Percentiles rank a stretch among this genome's conserved stretches.
These are phyloP conservation scores for Ceratocystis smalleyi DNA, from an alignment of 2,329 filamentous ascomycete genomes.

Conservation along the genomic window DNA sequence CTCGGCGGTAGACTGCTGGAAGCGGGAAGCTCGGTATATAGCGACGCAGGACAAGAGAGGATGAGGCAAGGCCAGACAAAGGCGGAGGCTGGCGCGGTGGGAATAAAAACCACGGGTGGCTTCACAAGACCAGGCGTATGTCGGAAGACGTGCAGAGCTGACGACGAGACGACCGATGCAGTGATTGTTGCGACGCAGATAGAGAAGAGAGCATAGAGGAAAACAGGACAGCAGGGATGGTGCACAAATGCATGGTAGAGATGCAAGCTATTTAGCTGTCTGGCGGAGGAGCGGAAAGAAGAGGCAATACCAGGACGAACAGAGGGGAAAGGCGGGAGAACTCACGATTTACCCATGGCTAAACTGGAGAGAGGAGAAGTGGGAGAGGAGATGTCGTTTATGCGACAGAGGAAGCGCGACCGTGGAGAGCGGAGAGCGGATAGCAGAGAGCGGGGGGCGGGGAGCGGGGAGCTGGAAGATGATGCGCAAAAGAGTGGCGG, in stretches of 20 bases:
- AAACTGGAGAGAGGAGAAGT: not conserved
- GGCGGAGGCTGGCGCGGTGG: too few species aligned
- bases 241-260: too few species aligned
- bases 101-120: too few species aligned
- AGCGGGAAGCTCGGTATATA: too few species aligned
- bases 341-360: conserved; percentile 41
- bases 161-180: not conserved
- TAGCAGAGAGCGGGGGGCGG: not conserved
- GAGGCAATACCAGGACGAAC: not conserved
- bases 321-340: conserved; percentile 20
- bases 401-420: not conserved
- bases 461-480: too few species aligned
- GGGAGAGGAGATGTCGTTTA: not conserved
- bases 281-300: not conserved
- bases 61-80: too few species aligned
- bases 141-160: not conserved
- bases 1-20: too few species aligned
- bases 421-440: not conserved
- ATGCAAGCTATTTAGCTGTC: too few species aligned
- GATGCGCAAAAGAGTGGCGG: too few species aligned
- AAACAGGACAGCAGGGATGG: not conserved
- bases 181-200: not conserved
- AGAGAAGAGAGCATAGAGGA: not conserved
- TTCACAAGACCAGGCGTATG: not conserved
- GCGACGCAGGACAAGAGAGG: too few species aligned